Base-by-base conservation (phyloP, 495 filamentous ascomycete genomes). In the Trichoderma orchidacearum region DNA sequence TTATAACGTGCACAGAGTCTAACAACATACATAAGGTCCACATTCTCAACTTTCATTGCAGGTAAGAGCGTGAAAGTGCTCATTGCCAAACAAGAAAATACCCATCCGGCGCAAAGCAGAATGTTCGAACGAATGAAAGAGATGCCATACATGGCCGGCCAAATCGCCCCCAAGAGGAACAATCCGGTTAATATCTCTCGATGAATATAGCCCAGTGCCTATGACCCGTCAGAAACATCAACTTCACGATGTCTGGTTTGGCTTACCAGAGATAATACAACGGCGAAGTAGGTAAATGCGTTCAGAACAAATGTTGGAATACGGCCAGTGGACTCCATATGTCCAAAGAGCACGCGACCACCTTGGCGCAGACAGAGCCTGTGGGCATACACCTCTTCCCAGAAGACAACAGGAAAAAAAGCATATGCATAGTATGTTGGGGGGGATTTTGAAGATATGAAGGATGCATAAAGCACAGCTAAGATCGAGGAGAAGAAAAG, bases 381-480 rank as follows among this genome's bases (percentile, higher is more conserved):
- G 8, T 89, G 81, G 3, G 87, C 89, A 66, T 86, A 89, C 0
- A 97, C 90, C 62, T 95, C 94, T 65, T 96, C 91, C 93, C 94
- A 99, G 75, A 99, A 96, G 48, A 84, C 80, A 2, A 93, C 82
- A 0, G 94, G 92, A 67, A 97, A 99, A 60, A 92, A 76, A 5
- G 82, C 90, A 65, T 97, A 99, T 25, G 84, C 84, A 61, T 97
- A 97, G 66, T 97, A 99, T 5, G 87, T 87, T 60, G 79, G 75
- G 0, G 92, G 83, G 2, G 90, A 92, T 30, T 81, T 78, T 34
- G 94, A 91, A 56, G 89, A 75, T 56, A 83, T 70, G 41, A 99
- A 85, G 6, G 87, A 81, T 3, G 90, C 83, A 61, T 86, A 96
- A 15, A 97, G 67, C 4, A 73, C 77, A 4, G 85, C 80, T 18